Evolutionary conservation across 2,329 filamentous ascomycete species (phyloP).

Genomic region (Xylariaceae sp.): DNA sequence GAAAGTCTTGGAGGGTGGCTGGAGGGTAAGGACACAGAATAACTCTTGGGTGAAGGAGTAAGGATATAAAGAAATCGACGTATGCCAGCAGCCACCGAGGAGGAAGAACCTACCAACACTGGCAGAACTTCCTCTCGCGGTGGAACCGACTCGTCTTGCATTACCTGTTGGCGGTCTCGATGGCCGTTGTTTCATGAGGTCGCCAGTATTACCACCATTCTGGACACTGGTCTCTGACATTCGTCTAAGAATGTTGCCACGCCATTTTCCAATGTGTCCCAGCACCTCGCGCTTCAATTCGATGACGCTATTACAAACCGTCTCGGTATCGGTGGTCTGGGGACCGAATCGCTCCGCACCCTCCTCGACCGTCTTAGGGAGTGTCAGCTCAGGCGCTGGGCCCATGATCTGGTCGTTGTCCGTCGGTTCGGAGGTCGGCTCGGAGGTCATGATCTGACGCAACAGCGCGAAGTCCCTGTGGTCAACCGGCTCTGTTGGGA

Average conservation of each 20-base stretch:
- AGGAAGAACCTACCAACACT: constrained; percentile 35
- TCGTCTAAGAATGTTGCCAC: constrained; percentile 61
- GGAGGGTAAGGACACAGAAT: neutral
- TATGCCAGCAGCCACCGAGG: constrained; percentile 15
- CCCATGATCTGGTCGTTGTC: constrained; percentile 6
- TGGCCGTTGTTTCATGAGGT: constrained; percentile 15
- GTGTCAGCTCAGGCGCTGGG: constrained; percentile 12
- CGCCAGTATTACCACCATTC: constrained; percentile 33
- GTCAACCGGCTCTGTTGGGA: constrained; percentile 18
- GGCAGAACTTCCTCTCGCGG: constrained; percentile 31
- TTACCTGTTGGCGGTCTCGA: constrained; percentile 25
- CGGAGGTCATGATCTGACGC: constrained; percentile 18
- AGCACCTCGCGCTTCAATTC: constrained; percentile 67
- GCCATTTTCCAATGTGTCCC: constrained; percentile 75
- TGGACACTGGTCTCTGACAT: constrained; percentile 62
- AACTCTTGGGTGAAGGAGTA: neutral
- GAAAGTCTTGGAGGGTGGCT: no score
- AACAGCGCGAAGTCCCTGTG: constrained; percentile 23
- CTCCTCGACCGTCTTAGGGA: constrained; percentile 32
- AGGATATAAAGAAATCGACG: constrained; percentile 14
- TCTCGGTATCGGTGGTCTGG: constrained; percentile 37
- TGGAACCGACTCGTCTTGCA: constrained; percentile 35
- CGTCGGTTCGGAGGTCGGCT: constrained; percentile 11
- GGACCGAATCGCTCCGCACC: constrained; percentile 23
- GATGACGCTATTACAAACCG: constrained; percentile 37